Conservation (phyloP, 1,284 basidiomycete species). For the Anthracocystis setariae region DNA sequence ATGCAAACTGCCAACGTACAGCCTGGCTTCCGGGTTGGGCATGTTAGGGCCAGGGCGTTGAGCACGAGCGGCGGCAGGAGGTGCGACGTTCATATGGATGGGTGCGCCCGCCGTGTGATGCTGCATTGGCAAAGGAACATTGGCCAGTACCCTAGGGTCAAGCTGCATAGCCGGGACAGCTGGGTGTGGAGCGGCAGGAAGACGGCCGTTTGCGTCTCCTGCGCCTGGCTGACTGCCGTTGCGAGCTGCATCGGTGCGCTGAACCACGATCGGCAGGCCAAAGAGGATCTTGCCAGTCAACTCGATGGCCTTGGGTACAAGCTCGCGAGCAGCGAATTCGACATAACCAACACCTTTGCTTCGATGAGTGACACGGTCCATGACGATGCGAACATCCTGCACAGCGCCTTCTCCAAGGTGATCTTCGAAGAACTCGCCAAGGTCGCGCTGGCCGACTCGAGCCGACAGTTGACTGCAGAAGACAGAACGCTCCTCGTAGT, state of each 20-base stretch:
- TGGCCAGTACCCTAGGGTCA: conserved; percentile 31
- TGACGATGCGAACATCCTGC: conserved; percentile 93
- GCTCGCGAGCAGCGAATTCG: conserved; percentile 87
- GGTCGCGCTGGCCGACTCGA: conserved; percentile 89
- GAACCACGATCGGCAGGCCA: conserved; percentile 95
- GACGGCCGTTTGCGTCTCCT: conserved; percentile 11
- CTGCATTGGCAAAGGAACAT: conserved; percentile 46
- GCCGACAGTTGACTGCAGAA: conserved; percentile 98
- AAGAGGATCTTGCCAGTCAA: conserved; percentile 94
- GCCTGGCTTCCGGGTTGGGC: conserved; percentile 73
- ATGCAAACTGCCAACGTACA: conserved; percentile 95
- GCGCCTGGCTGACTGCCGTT: conserved; percentile 71
- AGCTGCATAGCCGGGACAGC: conserved; percentile 22
- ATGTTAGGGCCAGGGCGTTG: conserved; percentile 57
- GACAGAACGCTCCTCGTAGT: conserved; percentile 87
- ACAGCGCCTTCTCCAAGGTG: conserved; percentile 88
- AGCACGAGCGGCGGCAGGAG: conserved; percentile 14
- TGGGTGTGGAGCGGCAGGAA: conserved; percentile 29
- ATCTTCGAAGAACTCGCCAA: conserved; percentile 98
- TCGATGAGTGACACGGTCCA: conserved; percentile 87
- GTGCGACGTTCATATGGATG: conserved; percentile 32
- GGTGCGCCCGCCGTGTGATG: conserved; percentile 40
- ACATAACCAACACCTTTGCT: conserved; percentile 98
- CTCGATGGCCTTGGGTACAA: conserved; percentile 87
- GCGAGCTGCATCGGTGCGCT: conserved; percentile 93